These are phyloP conservation scores for Chaetoceros tenuissimus DNA, from an alignment of 108 stramenopile species.

Conservation along the genomic window DNA sequence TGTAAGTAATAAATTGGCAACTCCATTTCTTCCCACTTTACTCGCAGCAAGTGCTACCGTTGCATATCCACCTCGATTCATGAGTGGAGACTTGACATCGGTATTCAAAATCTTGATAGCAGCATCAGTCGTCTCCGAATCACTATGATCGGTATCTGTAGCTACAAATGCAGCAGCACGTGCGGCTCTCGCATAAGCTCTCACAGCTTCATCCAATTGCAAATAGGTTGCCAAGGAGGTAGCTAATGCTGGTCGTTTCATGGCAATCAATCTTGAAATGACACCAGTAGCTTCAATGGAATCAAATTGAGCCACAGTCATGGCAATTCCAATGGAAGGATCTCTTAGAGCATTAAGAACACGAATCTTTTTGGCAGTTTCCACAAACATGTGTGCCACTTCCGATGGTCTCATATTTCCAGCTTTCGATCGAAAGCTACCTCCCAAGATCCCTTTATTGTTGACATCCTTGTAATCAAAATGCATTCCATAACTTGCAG, in stretches of 20 bases:
- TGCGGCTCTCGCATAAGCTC: conserved; percentile 61
- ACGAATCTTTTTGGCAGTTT: conserved; percentile 67
- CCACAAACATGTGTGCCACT: conserved; percentile 56
- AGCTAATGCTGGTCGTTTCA: conserved; percentile 64
- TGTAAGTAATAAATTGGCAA: conserved; percentile 66
- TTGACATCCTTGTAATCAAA: conserved; percentile 63
- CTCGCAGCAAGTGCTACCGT: conserved; percentile 70
- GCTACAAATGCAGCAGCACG: conserved; percentile 64
- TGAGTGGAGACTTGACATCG: conserved; percentile 22
- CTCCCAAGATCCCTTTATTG: conserved; percentile 33
- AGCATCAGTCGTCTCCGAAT: conserved; percentile 61
- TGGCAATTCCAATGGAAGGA: conserved; percentile 64
- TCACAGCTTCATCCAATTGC: conserved; percentile 48
- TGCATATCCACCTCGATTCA: conserved; percentile 69
- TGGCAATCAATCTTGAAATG: conserved; percentile 57
- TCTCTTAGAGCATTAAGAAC: conserved; percentile 78
- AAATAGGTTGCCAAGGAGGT: conserved; percentile 59
- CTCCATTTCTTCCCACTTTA: conserved; percentile 62
- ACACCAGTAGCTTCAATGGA: conserved; percentile 66
- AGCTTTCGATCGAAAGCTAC: conserved; percentile 11
- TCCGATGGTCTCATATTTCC: conserved; percentile 40
- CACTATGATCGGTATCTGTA: conserved; percentile 13
- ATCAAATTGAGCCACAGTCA: conserved; percentile 85
- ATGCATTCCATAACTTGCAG: conserved; percentile 91
- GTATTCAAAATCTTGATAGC: conserved; percentile 61